A percentile compares a stretch with the other conserved stretches of the same genome.
phyloP scores from a whole-genome alignment of 768 basidiomycete species.

The Tricholoma matsutake region DNA sequence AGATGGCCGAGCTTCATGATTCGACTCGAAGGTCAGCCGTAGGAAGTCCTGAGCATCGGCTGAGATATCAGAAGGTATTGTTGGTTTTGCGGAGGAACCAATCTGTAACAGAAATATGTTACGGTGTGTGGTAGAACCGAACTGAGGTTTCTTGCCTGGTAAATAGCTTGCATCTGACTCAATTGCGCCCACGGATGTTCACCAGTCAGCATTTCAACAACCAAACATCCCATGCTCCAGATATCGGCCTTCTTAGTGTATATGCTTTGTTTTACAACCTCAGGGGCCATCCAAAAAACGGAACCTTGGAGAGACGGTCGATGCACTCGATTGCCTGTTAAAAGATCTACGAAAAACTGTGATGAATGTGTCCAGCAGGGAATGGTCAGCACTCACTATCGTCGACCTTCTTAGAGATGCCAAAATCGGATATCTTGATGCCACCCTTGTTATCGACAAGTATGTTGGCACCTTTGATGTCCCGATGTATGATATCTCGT shows the following conservation, averaged over 20 bases:
- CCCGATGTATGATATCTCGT: slow-evolving; percentile 92
- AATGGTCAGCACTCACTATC: slow-evolving; percentile 63
- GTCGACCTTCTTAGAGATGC: slow-evolving; percentile 96
- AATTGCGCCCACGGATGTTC: slow-evolving; percentile 95
- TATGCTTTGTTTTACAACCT: slow-evolving; percentile 93
- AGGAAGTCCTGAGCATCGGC: slow-evolving; percentile 86
- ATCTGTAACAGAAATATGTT: slow-evolving; percentile 50
- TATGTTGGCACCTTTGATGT: slow-evolving; percentile 99
- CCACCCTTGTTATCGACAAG: slow-evolving; percentile 98
- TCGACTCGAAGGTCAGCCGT: slow-evolving; percentile 78
- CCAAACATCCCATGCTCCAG: slow-evolving; percentile 93
- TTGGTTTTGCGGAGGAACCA: slow-evolving; percentile 83
- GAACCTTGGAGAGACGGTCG: slow-evolving; percentile 95
- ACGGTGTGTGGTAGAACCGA: neutral
- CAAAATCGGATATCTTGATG: slow-evolving; percentile 96
- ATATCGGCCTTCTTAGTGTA: slow-evolving; percentile 94
- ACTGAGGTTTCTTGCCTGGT: slow-evolving; percentile 58
- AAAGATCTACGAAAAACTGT: slow-evolving; percentile 30
- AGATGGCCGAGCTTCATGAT: slow-evolving; percentile 77
- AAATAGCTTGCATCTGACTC: slow-evolving; percentile 99
- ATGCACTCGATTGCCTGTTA: slow-evolving; percentile 68
- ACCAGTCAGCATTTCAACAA: slow-evolving; percentile 96
- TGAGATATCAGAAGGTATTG: slow-evolving; percentile 90
- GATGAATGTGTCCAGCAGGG: neutral
- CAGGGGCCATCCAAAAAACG: slow-evolving; percentile 99